Evolutionary conservation across 352 stramenopile genomes (phyloP), one percentile per base, ranked within the genome.

Genomic region (Phytophthora pistaciae): DNA sequence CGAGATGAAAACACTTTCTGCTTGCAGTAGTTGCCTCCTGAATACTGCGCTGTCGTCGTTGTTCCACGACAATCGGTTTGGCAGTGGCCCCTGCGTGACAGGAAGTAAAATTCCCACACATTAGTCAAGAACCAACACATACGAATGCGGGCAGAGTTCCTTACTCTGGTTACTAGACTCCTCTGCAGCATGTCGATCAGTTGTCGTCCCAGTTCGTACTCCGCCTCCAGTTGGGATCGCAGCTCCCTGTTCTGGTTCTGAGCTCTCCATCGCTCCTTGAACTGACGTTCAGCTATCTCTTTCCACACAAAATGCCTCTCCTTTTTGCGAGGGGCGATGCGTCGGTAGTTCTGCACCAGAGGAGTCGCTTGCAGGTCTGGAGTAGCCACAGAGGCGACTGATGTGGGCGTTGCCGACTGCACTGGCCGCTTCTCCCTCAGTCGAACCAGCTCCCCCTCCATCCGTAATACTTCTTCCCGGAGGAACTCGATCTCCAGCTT

Each of bases 401-500:
- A 10, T 16, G 10, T 52, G 44, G 20, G 11, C 18, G 18, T 18
- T 52, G 16, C 44, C 3, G 18, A 27, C 8, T 52, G 44, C 16
- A 52, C 44, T 18, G 20, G 44, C 18, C 0, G 9, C 16, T 48
- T 27, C 29, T 25, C 36, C 29, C 20, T 20, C 5, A 64, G 57
- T 25, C 27, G 44, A 18, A 14, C 13, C 50, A 80, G 58, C 46
- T 68, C 64, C 18, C 59, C 46, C 54, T 78, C 69, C 50, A 80
- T 64, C 50, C 73, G 56, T 27, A 38, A 14, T n/a, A 76, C 64
- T 20, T 74, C 69, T 5, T 62, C 31, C 5, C 68, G 55, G 27
- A 80, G 53, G 27, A 70, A 75, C n/a, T 74, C 56, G 29, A 80
- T 49, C 61, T 80, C 73, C 5, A 77, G 27, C 18, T 60, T 27